phyloP scores from a whole-genome alignment of 2,329 filamentous ascomycete species.

The Aspergillus fructus region DNA sequence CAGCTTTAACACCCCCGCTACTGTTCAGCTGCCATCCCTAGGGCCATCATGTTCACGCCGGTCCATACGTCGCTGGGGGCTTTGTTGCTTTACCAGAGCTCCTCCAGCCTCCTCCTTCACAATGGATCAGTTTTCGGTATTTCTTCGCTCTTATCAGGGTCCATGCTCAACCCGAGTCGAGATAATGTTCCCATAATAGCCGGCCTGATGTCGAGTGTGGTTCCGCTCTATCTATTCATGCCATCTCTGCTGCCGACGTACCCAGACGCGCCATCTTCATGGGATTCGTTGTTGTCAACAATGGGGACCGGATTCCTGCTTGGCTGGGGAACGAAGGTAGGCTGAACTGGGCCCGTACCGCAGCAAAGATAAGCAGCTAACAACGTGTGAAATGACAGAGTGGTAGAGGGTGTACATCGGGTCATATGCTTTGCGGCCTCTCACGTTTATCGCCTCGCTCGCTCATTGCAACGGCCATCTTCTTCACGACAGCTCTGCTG shows the following conservation, averaged over 20 bases:
- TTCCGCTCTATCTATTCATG: conserved; percentile 42
- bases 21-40: background rate
- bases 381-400: conserved; percentile 28
- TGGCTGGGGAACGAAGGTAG: conserved; percentile 55
- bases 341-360: background rate
- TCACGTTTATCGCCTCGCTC: conserved; percentile 52
- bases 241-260: conserved; percentile 48
- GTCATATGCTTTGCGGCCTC: conserved; percentile 57
- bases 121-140: conserved; percentile 54
- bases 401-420: conserved; percentile 54
- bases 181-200: conserved; percentile 47
- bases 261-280: conserved; percentile 35
- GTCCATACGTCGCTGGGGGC: conserved; percentile 53
- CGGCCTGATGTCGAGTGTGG: conserved; percentile 47
- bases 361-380: background rate
- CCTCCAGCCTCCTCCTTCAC: conserved; percentile 50
- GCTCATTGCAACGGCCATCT: conserved; percentile 46
- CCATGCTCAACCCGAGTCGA: conserved; percentile 41
- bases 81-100: conserved; percentile 51
- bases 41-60: conserved; percentile 51
- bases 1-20: background rate
- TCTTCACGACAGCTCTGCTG: conserved; percentile 46
- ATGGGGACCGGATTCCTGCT: conserved; percentile 45
- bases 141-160: conserved; percentile 47
- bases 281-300: conserved; percentile 38